Evolutionary conservation across 495 filamentous ascomycete genomes (phyloP), one percentile per base, ranked within the genome.

Genomic region (Bacidia gigantensis): DNA sequence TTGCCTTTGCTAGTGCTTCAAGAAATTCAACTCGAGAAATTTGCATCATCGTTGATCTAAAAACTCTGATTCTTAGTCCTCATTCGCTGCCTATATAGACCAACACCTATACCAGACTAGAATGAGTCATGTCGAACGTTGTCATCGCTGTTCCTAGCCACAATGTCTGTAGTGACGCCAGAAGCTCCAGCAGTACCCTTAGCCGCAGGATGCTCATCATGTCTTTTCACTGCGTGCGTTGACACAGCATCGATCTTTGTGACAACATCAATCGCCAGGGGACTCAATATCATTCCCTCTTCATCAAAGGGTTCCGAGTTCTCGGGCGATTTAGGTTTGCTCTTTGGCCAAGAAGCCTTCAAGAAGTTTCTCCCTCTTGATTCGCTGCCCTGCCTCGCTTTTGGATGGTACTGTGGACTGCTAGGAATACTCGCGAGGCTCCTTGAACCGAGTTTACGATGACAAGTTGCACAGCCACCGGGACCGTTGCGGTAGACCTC

Each of bases 321-420:
- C 44, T 46, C 44, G 17, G 44, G 29, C 44, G 44, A 46, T 26
- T 10, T 46, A 46, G 44, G 20, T 46, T 25, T 46, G 44, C 44
- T 46, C 21, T 26, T 46, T 46, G 44, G 44, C 44, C 44, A 46
- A 24, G 29, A 3, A 25, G 44, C 20, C 44, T 25, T 46, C 18
- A 46, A 26, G 44, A n/a, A 46, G 18, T 18, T 46, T 26, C 44
- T 12, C 29, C 23, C 44, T 46, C 23, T 26, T 26, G 44, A 46
- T 22, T 25, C 29, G 44, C 44, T 46, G 21, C 23, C 44, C 29
- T 25, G 44, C 44, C 44, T 46, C 44, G 44, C 44, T 26, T 46
- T 46, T 46, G 44, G 29, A 46, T 24, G 21, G 44, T 3, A 46
- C 29, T 24, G 44, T 25, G 2, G 44, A 46, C 20, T 46, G 21